Evolutionary conservation across 2,329 filamentous ascomycete genomes (phyloP), one percentile per base, ranked within the genome.

Genomic region (Colletotrichum chrysophilum): DNA sequence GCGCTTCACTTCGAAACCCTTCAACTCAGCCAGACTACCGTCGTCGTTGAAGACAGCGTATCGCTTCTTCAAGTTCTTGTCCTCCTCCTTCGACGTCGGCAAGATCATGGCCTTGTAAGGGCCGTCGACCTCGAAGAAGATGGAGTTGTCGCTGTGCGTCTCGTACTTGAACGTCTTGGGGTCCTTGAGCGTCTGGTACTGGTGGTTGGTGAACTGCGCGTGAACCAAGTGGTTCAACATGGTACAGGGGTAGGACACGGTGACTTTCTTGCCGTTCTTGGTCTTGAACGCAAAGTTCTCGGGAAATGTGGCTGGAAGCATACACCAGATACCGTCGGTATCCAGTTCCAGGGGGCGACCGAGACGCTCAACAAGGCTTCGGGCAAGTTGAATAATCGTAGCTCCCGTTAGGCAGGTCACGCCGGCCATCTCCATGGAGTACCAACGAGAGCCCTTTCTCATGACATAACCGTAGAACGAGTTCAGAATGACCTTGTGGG

Each of bases 381-480:
- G 92, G 21, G 97, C 97, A 90, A 99, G 93, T 82, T 99, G 97
- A 83, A 99, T 99, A 82, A 99, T 99, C 56, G 93, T 95, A 36
- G 97, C 97, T 77, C 97, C 97, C 2, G 97, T 99, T 83, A 99
- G 88, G 86, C 97, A 99, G 56, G 97, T 99, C 6, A 99, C 97
- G 80, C 97, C 97, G 18, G 97, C 97, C 97, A 99, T 99, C 83
- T 99, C 97, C 91, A 99, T 93, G 21, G 97, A 99, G 83, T 99
- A 99, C 97, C 97, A 99, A 71, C 97, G 93, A 48, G 97, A 99
- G 38, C 97, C 97, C 84, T 99, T 99, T 87, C 97, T 91, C 97
- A 99, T 99, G 83, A 98, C 97, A 83, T 99, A 99, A 78, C 97
- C 97, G 80, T 99, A 99, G 88, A 99, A 99, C 71, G 96, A 98